Conservation (phyloP, 257 asterid species). For the Salvia rosmarinus region DNA sequence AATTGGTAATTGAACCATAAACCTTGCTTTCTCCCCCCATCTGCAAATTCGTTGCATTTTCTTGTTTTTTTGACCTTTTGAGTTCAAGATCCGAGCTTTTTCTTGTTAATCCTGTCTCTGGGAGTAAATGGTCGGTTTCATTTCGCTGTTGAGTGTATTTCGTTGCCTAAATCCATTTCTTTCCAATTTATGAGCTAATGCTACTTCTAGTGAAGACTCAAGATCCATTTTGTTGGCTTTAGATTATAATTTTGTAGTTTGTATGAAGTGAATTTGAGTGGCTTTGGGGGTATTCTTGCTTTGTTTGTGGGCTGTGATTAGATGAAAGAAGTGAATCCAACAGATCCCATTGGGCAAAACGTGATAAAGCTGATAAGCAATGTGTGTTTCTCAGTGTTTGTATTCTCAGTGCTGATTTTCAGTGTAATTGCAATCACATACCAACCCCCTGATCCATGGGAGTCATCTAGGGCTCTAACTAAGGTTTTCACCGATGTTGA, state of each 20-base stretch:
- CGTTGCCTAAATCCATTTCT: not conserved
- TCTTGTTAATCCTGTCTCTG: conserved; percentile 22
- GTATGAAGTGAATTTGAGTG: conserved; percentile 14
- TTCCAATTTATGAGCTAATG: conserved; percentile 7
- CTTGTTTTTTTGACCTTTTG: not conserved
- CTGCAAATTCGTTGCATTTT: not conserved
- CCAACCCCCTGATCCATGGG: conserved; percentile 99
- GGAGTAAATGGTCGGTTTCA: conserved; percentile 32
- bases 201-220: conserved; percentile 25
- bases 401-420: conserved; percentile 79
- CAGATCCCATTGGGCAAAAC: conserved; percentile 92
- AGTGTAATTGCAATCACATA: conserved; percentile 92
- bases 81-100: conserved; percentile 46
- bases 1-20: conserved; percentile 16
- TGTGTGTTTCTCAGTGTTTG: conserved; percentile 94
- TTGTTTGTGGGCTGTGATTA: conserved; percentile 23
- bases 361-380: conserved; percentile 78
- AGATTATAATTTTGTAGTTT: conserved; percentile 20
- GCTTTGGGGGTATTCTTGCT: not conserved
- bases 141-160: conserved; percentile 41
- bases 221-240: conserved; percentile 34
- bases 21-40: conserved; percentile 12
- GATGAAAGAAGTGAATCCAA: conserved; percentile 76
- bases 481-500: conserved; percentile 75
- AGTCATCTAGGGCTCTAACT: conserved; percentile 93